Percentiles rank a stretch among this genome's conserved stretches.
phyloP scores from a whole-genome alignment of 2,329 filamentous ascomycete species.

The Xylaria arbuscula region DNA sequence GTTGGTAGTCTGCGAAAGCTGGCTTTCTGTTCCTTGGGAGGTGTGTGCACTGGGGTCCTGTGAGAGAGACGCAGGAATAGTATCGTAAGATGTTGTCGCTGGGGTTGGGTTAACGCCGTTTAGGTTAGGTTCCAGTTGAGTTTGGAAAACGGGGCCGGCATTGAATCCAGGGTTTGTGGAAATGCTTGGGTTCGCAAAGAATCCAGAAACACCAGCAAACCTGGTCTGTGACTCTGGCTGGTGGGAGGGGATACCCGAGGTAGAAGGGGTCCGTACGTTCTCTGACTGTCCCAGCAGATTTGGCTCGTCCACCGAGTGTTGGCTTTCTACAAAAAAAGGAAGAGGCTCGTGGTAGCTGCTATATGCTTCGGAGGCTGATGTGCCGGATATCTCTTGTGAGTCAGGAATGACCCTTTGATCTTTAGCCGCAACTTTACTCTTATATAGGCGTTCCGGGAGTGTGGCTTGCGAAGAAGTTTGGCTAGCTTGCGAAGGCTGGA shows the following conservation, averaged over 20 bases:
- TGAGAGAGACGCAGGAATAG: conserved; percentile 30
- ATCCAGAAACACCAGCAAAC: conserved; percentile 18
- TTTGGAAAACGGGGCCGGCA: conserved; percentile 26
- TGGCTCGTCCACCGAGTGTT: conserved; percentile 12
- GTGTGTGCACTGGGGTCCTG: conserved; percentile 21
- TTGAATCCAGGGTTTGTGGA: conserved; percentile 26
- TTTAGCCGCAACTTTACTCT: conserved; percentile 11
- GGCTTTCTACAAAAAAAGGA: conserved; percentile 29
- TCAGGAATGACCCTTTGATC: conserved; percentile 47
- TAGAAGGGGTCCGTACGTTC: conserved; percentile 10
- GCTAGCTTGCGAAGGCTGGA: conserved; percentile 36
- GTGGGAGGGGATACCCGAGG: conserved; percentile 46
- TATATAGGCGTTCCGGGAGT: conserved; percentile 21
- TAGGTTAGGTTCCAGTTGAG: conserved; percentile 27
- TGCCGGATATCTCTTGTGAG: conserved; percentile 47
- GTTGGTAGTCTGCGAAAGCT: conserved; percentile 27
- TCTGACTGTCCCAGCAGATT: conserved; percentile 18
- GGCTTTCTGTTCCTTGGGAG: conserved; percentile 31
- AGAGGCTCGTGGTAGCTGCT: conserved; percentile 32
- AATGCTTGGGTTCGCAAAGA: conserved; percentile 28
- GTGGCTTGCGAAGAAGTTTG: conserved; percentile 36
- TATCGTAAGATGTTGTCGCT: conserved; percentile 19
- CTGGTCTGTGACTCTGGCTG: conserved; percentile 42
- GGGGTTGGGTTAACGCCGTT: conserved; percentile 14
- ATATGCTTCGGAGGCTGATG: conserved; percentile 39